Base-by-base conservation (phyloP, 352 stramenopile species). In the Pythium periplocum region DNA sequence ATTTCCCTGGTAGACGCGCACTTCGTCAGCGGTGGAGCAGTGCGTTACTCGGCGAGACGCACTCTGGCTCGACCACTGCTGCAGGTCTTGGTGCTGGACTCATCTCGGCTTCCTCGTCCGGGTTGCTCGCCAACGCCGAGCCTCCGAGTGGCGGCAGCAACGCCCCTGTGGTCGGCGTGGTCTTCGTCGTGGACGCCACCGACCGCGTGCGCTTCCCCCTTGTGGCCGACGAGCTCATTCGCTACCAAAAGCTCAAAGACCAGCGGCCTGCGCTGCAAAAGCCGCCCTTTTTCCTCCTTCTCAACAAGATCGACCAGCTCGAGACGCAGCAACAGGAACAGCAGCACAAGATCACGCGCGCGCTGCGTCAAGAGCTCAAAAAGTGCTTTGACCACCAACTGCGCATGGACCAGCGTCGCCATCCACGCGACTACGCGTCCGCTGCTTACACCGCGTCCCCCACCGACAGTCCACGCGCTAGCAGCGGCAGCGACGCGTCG, bases 281-380 rank as follows among this genome's bases (percentile, higher is more conserved):
- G 6, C 48, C 69, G 0, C 76, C 68, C 39, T 63, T 87, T 36
- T 71, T 83, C 40, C 47, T 86, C 2, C 32, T 87, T 11, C 53
- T 87, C 37, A 87, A 87, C 64, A 87, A 87, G 62, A 68, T 55
- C 1, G 76, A 87, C 48, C 45, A 10, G 50, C 39, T 30, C 51
- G 53, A 66, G 34, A 36, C 10, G 48, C 51, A 68, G 38, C 55
- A 55, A 9, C 61, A 71, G 48, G 63, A 72, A 6, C 63, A 74
- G 11, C 48, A 53, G 11, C 67, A 73, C 33, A 66, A 68, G 33
- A 51, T 55, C 3, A 64, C 62, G 50, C 67, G 64, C 0, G 59
- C 58, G n/a, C 59, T 71, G 30, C 64, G 73, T n/a, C 64, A 67
- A 45, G 67, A 82, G 51, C 70, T 87, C 33, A 72, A 73, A 9